Percentiles rank a stretch among this genome's conserved stretches.
These are phyloP conservation scores for Blastomyces silverae DNA, from an alignment of 2,329 filamentous ascomycete species.

Conservation along the genomic window DNA sequence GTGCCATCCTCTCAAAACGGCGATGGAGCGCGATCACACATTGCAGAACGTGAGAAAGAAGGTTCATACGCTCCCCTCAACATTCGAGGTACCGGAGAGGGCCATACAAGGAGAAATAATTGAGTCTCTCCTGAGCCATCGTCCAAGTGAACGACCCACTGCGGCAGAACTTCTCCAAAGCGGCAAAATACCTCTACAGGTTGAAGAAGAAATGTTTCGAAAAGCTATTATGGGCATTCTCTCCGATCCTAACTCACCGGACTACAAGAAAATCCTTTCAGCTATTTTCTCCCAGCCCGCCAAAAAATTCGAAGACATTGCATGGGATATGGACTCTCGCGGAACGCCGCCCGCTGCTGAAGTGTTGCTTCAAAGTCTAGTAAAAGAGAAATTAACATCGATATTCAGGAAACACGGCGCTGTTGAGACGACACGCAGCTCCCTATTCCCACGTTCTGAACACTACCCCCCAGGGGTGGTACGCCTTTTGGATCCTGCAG, in stretches of 20 bases:
- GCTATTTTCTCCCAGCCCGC: slow-evolving; percentile 71
- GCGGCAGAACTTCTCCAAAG: slow-evolving; percentile 76
- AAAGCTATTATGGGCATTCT: slow-evolving; percentile 69
- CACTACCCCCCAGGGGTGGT: slow-evolving; percentile 71
- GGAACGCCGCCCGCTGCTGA: slow-evolving; percentile 45
- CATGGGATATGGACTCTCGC: slow-evolving; percentile 64
- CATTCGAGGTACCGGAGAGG: slow-evolving; percentile 65
- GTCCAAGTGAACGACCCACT: slow-evolving; percentile 73
- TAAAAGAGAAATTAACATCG: slow-evolving; percentile 64
- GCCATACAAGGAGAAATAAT: slow-evolving; percentile 68
- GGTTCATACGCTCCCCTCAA: slow-evolving; percentile 60
- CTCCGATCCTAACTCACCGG: slow-evolving; percentile 73
- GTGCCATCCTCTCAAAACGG: slow-evolving; percentile 60
- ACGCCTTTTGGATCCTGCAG: slow-evolving; percentile 71
- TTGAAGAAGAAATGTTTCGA: slow-evolving; percentile 86
- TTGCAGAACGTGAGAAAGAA: slow-evolving; percentile 63
- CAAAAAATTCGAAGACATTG: slow-evolving; percentile 72
- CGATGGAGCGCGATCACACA: slow-evolving; percentile 58
- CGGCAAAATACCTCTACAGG: slow-evolving; percentile 79
- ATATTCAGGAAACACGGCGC: slow-evolving; percentile 89
- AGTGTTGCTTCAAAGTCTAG: slow-evolving; percentile 62
- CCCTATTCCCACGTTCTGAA: slow-evolving; percentile 72
- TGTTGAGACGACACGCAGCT: slow-evolving; percentile 66
- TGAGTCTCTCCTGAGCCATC: slow-evolving; percentile 70
- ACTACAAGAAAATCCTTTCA: slow-evolving; percentile 84